Base-by-base conservation (phyloP, 768 basidiomycete species). In the Agaricus bisporus region DNA sequence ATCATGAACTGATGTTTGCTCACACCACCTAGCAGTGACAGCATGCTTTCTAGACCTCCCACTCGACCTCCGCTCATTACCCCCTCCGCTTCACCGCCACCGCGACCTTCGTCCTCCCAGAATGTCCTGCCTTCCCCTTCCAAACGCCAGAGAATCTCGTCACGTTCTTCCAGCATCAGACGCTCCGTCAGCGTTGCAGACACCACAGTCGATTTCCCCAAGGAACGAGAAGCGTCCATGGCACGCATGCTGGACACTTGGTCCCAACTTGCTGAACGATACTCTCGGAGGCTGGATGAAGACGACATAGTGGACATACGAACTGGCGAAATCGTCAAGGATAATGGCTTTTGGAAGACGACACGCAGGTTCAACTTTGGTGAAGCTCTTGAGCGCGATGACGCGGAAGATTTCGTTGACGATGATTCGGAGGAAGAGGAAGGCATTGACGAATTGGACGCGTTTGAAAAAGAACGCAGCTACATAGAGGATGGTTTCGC, bases 221-320 rank as follows among this genome's bases (percentile, higher is more conserved):
- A 76, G 35, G 81, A 80, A 35, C 74, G 85, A 41, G 73, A 80
- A 49, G 83, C 78, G 7, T 80, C 80, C 0, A 73, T 75, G 4
- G 66, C 73, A 59, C 81, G 83, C 2, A 70, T 90, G 36, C 68
- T 81, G 20, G 76, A 79, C 59, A 70, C 79, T 12, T 90, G 89
- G 88, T 73, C 78, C 25, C 73, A 79, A 48, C 78, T 91, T 3
- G 87, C 79, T 3, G 80, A 85, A 45, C 78, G 86, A 22, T 86
- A 90, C 63, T 74, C 78, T 32, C 75, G 79, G 48, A 74, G 76
- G 41, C 68, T 88, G 37, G 86, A 88, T 59, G 83, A 91, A 61
- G 89, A 91, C 65, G 89, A 92, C 64, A 83, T 91, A 43, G 73
- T 91, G 29, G 85, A 91, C 61, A 69, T 92, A 2, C 69, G 72